Conservation (phyloP, 2,329 filamentous ascomycete species). For the Curvularia eragrostidis region DNA sequence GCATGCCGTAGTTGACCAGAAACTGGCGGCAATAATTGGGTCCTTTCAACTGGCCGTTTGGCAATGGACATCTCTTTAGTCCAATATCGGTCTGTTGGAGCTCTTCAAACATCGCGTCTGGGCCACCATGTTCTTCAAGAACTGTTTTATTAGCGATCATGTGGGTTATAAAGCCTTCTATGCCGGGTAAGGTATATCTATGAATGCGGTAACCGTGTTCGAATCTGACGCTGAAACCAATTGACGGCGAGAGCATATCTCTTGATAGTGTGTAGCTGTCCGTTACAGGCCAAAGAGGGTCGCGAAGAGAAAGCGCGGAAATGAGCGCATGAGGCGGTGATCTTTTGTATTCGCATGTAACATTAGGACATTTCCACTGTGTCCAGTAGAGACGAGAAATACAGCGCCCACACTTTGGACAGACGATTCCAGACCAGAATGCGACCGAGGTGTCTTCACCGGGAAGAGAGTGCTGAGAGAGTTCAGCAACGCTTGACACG, state of each 20-base stretch:
- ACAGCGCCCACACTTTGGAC: constrained; percentile 68
- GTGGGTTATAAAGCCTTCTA: constrained; percentile 58
- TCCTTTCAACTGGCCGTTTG: constrained; percentile 39
- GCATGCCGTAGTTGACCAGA: constrained; percentile 65
- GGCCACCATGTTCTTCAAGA: constrained; percentile 60
- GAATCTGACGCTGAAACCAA: constrained; percentile 45
- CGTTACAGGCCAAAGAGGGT: constrained; percentile 48
- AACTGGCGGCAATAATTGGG: constrained; percentile 62
- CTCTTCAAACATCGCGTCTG: constrained; percentile 66
- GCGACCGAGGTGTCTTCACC: constrained; percentile 59
- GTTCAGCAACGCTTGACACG: constrained; percentile 19
- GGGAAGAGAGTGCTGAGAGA: constrained; percentile 47
- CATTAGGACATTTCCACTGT: constrained; percentile 66
- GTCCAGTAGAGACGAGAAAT: constrained; percentile 66
- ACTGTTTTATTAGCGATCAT: constrained; percentile 63
- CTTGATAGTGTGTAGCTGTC: constrained; percentile 42
- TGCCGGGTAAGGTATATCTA: constrained; percentile 57
- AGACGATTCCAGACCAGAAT: constrained; percentile 70
- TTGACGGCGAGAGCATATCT: constrained; percentile 38
- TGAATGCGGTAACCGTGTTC: constrained; percentile 53
- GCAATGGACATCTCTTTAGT: constrained; percentile 27
- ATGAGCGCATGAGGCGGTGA: constrained; percentile 41
- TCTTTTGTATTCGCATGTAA: constrained; percentile 58
- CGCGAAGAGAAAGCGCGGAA: constrained; percentile 36
- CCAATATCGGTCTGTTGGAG: constrained; percentile 52